Evolutionary conservation across 2,329 filamentous ascomycete species (phyloP).

Genomic region (Colletotrichum falcatum): DNA sequence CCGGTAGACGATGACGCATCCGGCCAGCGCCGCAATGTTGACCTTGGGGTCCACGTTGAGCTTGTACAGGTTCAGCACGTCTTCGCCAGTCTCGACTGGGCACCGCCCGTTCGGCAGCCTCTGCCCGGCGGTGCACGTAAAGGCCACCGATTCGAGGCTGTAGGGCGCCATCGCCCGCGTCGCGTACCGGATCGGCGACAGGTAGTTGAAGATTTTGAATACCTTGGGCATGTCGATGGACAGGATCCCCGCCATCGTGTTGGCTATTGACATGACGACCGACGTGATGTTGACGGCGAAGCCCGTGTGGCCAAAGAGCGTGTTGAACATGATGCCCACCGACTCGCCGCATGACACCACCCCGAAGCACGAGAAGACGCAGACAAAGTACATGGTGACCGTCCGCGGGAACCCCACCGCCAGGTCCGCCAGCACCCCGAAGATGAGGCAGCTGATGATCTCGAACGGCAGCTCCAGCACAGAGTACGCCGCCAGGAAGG

Average conservation of each 20-base stretch:
- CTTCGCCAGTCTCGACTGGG: constrained; percentile 72
- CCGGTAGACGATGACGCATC: constrained; percentile 74
- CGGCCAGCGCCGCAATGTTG: constrained; percentile 72
- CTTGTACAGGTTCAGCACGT: constrained; percentile 76
- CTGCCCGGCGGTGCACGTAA: constrained; percentile 73
- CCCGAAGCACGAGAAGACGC: constrained; percentile 77
- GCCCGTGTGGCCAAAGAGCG: constrained; percentile 77
- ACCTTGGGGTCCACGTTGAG: constrained; percentile 71
- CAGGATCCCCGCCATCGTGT: constrained; percentile 78
- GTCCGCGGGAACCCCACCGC: constrained; percentile 75
- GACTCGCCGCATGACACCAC: constrained; percentile 81
- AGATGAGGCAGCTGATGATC: constrained; percentile 72
- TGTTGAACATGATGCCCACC: constrained; percentile 84
- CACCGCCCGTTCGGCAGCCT: constrained; percentile 70
- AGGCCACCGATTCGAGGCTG: constrained; percentile 69
- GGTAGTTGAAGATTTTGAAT: constrained; percentile 76
- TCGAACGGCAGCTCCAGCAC: constrained; percentile 80
- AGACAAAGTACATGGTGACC: constrained; percentile 73
- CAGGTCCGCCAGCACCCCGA: constrained; percentile 72
- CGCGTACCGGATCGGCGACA: constrained; percentile 78
- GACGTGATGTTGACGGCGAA: constrained; percentile 81
- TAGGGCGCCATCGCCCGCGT: constrained; percentile 76
- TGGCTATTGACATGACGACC: constrained; percentile 76
- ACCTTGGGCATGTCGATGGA: constrained; percentile 76
- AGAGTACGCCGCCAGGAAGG: constrained; percentile 78